Base-by-base conservation (phyloP, 768 basidiomycete genomes). In the Asterophora parasitica region DNA sequence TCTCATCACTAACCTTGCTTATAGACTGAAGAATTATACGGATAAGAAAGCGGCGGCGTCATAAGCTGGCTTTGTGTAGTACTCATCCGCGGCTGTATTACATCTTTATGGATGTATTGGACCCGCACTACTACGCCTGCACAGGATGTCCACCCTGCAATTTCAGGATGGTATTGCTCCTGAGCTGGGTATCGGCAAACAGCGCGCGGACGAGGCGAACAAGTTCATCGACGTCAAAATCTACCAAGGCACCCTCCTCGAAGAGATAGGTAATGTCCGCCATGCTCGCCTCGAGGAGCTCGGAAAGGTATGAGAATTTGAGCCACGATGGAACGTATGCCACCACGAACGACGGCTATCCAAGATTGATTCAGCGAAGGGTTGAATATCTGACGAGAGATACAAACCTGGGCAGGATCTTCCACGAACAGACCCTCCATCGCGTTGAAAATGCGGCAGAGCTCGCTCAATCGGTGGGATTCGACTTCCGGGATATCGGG, bases 261-360 rank as follows among this genome's bases (percentile, higher is more conserved):
- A 93, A 93, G 7, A 96, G 78, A 63, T 95, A 94, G 20, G 85
- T 83, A 43, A 96, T 84, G 63, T 97, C 94, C 32, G 83, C 88
- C 63, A 97, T 81, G 27, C 90, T 91, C 1, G 92, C 93, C 65
- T 92, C 91, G 74, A 97, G 63, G 10, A 97, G 76, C 64, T 96
- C 93, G 1, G 90, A 90, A 4, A 96, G 74, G 65, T 97, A 97
- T 15, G 88, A 92, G 65, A 90, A 95, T 65, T 95, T 95, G 57
- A 96, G 73, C 94, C 94, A 97, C 10, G 81, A 84, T 1, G 90
- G 87, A n/a, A 94, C 89, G 53, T 90, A 91, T 0, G 81, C 82
- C 0, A 85, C 86, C 6, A 91, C 82, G 40, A 87, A 82, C 0
- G 89, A 85, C 15, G 84, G 75, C 79, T 87, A 36, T n/a, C 39